Base-by-base conservation (phyloP, 23 red algal genomes). In the Pyropia haitanensis region DNA sequence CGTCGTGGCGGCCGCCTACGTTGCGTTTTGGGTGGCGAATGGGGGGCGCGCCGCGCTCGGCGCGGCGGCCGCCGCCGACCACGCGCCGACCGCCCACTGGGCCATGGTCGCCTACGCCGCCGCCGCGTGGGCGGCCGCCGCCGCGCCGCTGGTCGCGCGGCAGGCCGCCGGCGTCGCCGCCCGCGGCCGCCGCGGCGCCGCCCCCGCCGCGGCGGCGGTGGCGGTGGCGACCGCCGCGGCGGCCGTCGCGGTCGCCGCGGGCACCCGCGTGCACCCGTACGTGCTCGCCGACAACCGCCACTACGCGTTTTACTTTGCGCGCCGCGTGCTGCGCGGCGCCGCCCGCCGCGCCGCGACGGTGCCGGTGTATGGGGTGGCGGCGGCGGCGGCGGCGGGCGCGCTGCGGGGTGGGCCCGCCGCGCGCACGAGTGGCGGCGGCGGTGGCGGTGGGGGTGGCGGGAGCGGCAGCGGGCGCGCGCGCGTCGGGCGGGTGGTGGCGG, bases 231-330 rank as follows among this genome's bases (percentile, higher is more conserved):
- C 52, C 49, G 53, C 58, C 7, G 9, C 63, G 9, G 71, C 64
- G 13, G 56, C 24, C 20, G 39, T 51, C 27, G 65, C 75, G 5
- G 28, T 81, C 14, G 56, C 55, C 8, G 68, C 65, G 2, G 87
- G 88, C 25, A 71, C 72, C 22, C 27, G 46, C 44, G 74, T 82
- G 7, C 93, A 97, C 55, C 93, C 93, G 5, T 97, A 91, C 30
- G 73, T 83, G 24, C 66, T 97, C 15, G 63, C 93, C 23, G 93
- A 97, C 49, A 88, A 88, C 68, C 79, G 93, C n/a, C 93, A 97
- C 60, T 97, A 82, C 63, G 73, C 67, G 10, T 97, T 97, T 54
- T 79, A 78, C 51, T 77, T 90, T 10, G 82, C 76, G 28, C 83
- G 93, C 46, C 32, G 54, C 21, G 73, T 80, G 61, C 53, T 88